These are phyloP conservation scores for Talaromyces trachyspermus DNA, from an alignment of 495 filamentous ascomycete species.

Conservation along the genomic window DNA sequence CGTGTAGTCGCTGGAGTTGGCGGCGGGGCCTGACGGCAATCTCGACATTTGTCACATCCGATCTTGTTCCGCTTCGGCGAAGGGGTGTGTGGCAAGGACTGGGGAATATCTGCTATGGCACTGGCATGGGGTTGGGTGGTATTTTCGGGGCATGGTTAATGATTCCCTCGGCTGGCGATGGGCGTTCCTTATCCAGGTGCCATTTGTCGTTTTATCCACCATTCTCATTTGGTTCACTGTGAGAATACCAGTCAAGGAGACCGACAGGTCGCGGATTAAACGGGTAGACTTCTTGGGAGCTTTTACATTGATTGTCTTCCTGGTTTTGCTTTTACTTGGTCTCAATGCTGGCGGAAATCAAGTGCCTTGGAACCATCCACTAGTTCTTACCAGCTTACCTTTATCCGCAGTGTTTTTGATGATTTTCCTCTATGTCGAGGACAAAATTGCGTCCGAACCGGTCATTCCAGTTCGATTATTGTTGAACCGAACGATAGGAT, in stretches of 20 bases:
- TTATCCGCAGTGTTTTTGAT: slow-evolving; percentile 50
- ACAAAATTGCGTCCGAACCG: slow-evolving; percentile 59
- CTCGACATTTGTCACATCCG: slow-evolving; percentile 71
- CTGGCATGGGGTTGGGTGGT: slow-evolving; percentile 63
- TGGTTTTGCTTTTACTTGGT: slow-evolving; percentile 72
- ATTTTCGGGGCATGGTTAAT: slow-evolving; percentile 71
- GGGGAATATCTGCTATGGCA: slow-evolving; percentile 68
- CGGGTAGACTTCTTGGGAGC: slow-evolving; percentile 84
- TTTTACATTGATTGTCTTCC: slow-evolving; percentile 54
- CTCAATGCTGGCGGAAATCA: slow-evolving; percentile 81
- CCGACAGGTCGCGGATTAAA: slow-evolving; percentile 45
- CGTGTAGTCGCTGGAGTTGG: slow-evolving; percentile 79
- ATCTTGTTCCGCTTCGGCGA: slow-evolving; percentile 74
- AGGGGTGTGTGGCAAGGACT: slow-evolving; percentile 82
- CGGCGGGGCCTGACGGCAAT: slow-evolving; percentile 81
- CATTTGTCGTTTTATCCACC: slow-evolving; percentile 53
- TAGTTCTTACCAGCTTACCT: slow-evolving; percentile 64
- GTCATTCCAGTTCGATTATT: slow-evolving; percentile 80
- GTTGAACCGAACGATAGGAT: slow-evolving; percentile 60
- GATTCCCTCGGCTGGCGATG: slow-evolving; percentile 67
- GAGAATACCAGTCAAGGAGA: slow-evolving; percentile 67
- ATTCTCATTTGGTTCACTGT: slow-evolving; percentile 61
- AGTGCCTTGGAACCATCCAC: slow-evolving; percentile 75
- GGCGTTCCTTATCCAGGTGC: slow-evolving; percentile 80
- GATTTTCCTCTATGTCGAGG: slow-evolving; percentile 60